phyloP scores from a whole-genome alignment of 2,329 filamentous ascomycete species.

The Fusarium mundagurra region DNA sequence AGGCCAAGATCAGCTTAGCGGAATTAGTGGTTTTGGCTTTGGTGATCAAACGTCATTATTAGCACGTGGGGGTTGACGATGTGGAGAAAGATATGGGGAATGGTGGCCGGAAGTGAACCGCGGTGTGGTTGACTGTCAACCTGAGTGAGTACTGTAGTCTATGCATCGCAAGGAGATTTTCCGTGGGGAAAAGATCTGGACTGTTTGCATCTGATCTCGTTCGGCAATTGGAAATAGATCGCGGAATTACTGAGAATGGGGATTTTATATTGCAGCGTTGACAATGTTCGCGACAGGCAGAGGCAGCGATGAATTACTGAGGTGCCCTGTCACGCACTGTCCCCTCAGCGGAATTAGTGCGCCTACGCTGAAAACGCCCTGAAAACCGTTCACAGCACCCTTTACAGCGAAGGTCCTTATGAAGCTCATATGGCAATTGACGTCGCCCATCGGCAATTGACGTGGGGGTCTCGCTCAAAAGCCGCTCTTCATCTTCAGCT shows the following conservation, averaged over 20 bases:
- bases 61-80: slow-evolving; percentile 4
- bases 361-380: too few species aligned
- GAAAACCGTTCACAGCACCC: background rate
- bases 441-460: background rate
- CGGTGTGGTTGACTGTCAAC: slow-evolving; percentile 12
- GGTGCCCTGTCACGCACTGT: background rate
- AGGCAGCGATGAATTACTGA: background rate
- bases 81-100: background rate
- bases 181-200: background rate
- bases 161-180: background rate
- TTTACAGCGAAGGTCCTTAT: background rate
- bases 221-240: background rate
- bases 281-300: fast-evolving
- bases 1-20: background rate
- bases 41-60: background rate
- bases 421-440: background rate
- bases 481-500: background rate
- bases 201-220: background rate
- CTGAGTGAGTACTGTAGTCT: background rate
- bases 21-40: background rate
- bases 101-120: background rate
- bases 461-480: background rate
- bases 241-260: background rate
- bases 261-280: too few species aligned
- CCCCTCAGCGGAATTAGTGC: background rate